These are phyloP conservation scores for Apium graveolens DNA, from an alignment of 129 eudicot species.

Conservation along the genomic window DNA sequence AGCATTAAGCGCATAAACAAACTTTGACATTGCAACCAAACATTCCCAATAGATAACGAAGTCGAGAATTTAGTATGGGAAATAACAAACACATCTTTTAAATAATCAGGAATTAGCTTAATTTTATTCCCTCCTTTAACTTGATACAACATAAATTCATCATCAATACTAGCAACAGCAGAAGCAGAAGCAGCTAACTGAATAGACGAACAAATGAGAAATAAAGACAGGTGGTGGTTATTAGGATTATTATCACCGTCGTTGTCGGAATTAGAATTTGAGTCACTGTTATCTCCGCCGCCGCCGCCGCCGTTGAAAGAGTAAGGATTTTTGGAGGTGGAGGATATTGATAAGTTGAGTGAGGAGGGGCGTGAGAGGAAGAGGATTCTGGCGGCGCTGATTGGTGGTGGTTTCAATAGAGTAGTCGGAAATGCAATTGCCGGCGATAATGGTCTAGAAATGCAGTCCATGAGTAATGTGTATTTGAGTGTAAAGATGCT, in stretches of 20 bases:
- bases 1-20: slow-evolving; percentile 59
- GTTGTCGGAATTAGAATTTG: slow-evolving; percentile 21
- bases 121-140: slow-evolving; percentile 58
- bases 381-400: slow-evolving; percentile 17
- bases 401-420: not conserved
- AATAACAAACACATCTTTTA: slow-evolving; percentile 58
- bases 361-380: slow-evolving; percentile 15
- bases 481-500: too few species aligned
- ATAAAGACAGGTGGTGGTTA: slow-evolving; percentile 12
- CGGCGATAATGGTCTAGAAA: not conserved
- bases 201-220: slow-evolving; percentile 18
- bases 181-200: slow-evolving; percentile 34
- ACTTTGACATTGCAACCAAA: slow-evolving; percentile 53
- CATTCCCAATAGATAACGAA: slow-evolving; percentile 13
- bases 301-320: slow-evolving; percentile 13
- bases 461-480: not conserved
- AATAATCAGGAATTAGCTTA: slow-evolving; percentile 48
- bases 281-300: slow-evolving; percentile 17
- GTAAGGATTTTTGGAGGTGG: not conserved
- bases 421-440: not conserved
- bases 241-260: slow-evolving; percentile 16
- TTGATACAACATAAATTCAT: slow-evolving; percentile 38
- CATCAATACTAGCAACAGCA: slow-evolving; percentile 16
- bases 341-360: slow-evolving; percentile 19
- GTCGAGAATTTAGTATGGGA: slow-evolving; percentile 14